Conservation (phyloP, 768 basidiomycete species). For the Tulasnella sp. region DNA sequence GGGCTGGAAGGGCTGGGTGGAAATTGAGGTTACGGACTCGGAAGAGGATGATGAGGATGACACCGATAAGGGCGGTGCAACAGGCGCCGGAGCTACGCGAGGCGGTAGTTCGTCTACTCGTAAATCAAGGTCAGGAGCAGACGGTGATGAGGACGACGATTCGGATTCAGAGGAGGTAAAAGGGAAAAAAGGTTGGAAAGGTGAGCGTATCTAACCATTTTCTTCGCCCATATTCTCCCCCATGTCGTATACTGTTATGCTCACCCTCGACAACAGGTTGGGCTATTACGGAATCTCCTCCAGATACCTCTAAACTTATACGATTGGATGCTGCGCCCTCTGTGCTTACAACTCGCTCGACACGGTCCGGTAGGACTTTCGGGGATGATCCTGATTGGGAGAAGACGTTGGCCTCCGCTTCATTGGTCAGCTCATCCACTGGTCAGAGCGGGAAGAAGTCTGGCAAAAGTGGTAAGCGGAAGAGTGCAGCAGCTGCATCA, state of each 20-base stretch:
- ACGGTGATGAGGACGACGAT: conserved; percentile 1
- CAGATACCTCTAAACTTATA: conserved; percentile 9
- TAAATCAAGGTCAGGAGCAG: not conserved
- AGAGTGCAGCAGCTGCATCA: no score
- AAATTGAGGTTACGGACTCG: conserved; percentile 1
- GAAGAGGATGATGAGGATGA: conserved; percentile 13
- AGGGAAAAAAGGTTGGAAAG: conserved; percentile 11
- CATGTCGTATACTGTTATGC: not conserved
- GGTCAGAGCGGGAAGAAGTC: no score
- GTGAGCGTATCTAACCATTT: conserved; percentile 1
- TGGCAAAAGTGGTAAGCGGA: no score
- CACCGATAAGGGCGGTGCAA: not conserved
- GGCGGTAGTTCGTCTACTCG: not conserved
- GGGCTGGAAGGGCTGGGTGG: conserved; percentile 12
- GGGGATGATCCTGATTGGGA: no score
- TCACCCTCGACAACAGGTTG: conserved; percentile 2
- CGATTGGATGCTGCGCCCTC: conserved; percentile 8
- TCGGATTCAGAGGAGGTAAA: conserved; percentile 3
- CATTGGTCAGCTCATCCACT: no score
- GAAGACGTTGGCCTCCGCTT: no score
- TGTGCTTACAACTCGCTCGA: conserved; percentile 8
- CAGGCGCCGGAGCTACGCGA: not conserved
- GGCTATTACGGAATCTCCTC: conserved; percentile 10
- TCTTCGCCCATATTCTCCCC: not conserved
- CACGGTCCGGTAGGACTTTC: conserved; percentile 10